phyloP scores from a whole-genome alignment of 805 yeast genomes.

The Cephaloascus fragrans region DNA sequence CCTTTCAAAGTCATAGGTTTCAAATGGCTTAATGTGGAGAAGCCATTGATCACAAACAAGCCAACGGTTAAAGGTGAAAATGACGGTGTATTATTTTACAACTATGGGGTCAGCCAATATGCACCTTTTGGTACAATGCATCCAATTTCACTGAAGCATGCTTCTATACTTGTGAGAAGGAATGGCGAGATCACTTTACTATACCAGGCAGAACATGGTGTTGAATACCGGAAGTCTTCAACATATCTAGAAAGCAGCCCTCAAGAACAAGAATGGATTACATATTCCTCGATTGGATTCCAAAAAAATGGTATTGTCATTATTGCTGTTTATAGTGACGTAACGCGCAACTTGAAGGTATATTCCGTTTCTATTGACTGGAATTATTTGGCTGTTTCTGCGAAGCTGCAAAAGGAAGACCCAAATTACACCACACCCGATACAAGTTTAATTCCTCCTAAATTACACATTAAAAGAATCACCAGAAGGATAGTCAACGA shows the following conservation, averaged over 20 bases:
- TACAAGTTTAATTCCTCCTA: constrained; percentile 30
- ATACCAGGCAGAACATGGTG: constrained; percentile 55
- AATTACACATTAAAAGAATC: constrained; percentile 20
- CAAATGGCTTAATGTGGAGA: constrained; percentile 70
- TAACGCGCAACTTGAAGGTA: constrained; percentile 24
- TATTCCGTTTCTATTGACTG: constrained; percentile 40
- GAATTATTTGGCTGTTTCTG: constrained; percentile 42
- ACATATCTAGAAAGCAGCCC: constrained; percentile 16
- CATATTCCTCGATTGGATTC: constrained; percentile 42
- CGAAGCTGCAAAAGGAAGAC: constrained; percentile 31
- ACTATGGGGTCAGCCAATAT: constrained; percentile 50
- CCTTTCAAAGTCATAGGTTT: constrained; percentile 33
- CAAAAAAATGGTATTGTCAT: constrained; percentile 34
- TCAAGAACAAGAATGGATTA: constrained; percentile 16
- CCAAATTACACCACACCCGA: constrained; percentile 44
- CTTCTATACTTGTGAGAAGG: constrained; percentile 55
- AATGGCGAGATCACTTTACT: constrained; percentile 52
- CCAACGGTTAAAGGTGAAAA: constrained; percentile 39
- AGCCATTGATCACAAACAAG: constrained; percentile 48
- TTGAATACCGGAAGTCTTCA: constrained; percentile 39
- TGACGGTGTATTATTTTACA: constrained; percentile 22
- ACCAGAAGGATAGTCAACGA: constrained; percentile 12
- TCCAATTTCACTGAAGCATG: constrained; percentile 60
- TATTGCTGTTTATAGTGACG: constrained; percentile 28
- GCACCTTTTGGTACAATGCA: constrained; percentile 55